Base-by-base conservation (phyloP, 352 stramenopile genomes). In the Globisporangium paddicum region DNA sequence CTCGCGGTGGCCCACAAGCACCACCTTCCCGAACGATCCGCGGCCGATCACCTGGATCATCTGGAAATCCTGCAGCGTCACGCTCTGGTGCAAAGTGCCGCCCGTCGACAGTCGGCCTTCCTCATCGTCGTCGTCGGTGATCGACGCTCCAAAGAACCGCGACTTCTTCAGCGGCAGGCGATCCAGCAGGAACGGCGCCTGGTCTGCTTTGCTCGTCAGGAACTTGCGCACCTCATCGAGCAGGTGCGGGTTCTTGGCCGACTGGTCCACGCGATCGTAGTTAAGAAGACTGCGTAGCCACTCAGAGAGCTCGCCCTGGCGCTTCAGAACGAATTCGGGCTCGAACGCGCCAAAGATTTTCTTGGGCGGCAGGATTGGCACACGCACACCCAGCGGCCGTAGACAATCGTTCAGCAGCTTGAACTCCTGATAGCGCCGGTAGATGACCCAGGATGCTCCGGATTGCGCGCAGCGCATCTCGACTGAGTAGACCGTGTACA, bases 11-110 rank as follows among this genome's bases (percentile, higher is more conserved):
- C 79, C 72, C 5, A 96, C 87, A 1, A 93, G 75, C 30, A 95
- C 77, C 2, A 93, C 93, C 71, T 98, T 97, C 25, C 92, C 92
- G 47, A 98, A 98, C 11, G 81, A 95, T 13, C 92, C 92, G 28
- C 93, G 90, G 8, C 92, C 92, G 55, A 98, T 88, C 25, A 97
- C 89, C 55, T 95, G 75, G 44, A 91, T 85, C 82, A 92, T 89
- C 60, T 82, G 79, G 62, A 92, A 92, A 41, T 92, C 76, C 32
- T 84, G 65, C 9, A 92, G 64, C 21, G 79, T 84, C 28, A 84
- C 77, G 26, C 71, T 82, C 23, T 80, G 81, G 38, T 71, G 69
- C 6, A 51, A 38, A 42, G 45, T 64, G 53, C 73, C 65, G 28
- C 47, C 14, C 13, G 58, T 34, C 2, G 62, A 58, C 35, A 55